Evolutionary conservation across 352 stramenopile species (phyloP).

Genomic region (Pythium plurisporium): DNA sequence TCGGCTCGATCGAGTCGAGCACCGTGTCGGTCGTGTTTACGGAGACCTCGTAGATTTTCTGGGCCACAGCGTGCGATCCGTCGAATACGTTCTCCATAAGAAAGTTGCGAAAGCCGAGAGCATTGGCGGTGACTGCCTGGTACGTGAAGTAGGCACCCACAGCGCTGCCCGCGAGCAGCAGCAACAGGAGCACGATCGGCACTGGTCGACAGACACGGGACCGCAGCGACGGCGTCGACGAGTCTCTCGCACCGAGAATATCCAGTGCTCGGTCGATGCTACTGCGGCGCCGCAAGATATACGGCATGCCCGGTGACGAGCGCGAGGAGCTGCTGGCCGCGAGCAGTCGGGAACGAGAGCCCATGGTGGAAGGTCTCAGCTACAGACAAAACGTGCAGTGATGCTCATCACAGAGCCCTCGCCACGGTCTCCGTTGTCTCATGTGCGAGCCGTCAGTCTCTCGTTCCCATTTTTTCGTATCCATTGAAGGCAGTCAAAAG

Average conservation of each 20-base stretch:
- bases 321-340: background rate
- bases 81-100: background rate
- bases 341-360: background rate
- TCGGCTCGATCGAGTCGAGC: background rate
- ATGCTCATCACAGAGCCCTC: too few relatives aligned
- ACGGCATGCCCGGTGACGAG: background rate
- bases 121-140: background rate
- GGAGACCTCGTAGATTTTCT: background rate
- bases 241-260: background rate
- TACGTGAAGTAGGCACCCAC: background rate
- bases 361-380: too few relatives aligned
- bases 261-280: conserved; percentile 2
- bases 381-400: too few relatives aligned
- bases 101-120: background rate
- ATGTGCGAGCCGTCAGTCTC: background rate
- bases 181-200: background rate
- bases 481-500: background rate
- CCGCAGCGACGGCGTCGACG: background rate
- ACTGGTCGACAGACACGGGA: conserved; percentile 1
- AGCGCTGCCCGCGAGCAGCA: background rate
- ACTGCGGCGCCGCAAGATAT: background rate
- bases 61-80: background rate
- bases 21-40: conserved; percentile 2
- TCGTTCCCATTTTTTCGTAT: background rate
- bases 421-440: background rate